phyloP scores from a whole-genome alignment of 2,329 filamentous ascomycete species.

The Aspergillus transmontanensis region DNA sequence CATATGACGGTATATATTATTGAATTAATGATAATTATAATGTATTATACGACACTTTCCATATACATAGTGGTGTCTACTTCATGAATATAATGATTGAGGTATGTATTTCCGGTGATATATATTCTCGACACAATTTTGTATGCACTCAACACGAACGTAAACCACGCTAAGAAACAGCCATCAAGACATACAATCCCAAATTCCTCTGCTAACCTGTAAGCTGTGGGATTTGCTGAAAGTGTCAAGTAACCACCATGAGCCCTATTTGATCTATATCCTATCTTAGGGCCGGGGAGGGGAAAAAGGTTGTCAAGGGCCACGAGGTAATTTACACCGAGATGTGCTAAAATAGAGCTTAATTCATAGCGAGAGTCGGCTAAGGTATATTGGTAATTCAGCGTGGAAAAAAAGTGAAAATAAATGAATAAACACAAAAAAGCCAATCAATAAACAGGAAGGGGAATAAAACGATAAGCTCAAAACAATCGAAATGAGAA shows the following conservation, averaged over 20 bases:
- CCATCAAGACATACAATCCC: background rate
- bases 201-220: background rate
- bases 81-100: background rate
- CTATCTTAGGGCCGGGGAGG: background rate
- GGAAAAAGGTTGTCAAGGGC: background rate
- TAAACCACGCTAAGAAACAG: background rate
- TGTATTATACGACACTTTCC: background rate
- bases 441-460: constrained; percentile 25
- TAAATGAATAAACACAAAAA: constrained; percentile 13
- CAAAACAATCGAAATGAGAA: constrained; percentile 10
- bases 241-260: background rate
- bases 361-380: constrained; percentile 17
- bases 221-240: background rate
- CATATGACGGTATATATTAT: constrained; percentile 9
- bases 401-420: background rate
- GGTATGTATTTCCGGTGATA: background rate
- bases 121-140: background rate
- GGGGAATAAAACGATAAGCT: constrained; percentile 34
- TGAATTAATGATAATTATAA: constrained; percentile 7
- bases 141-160: background rate
- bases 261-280: background rate
- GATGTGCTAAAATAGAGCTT: background rate
- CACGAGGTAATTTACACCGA: background rate
- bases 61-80: background rate
- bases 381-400: constrained; percentile 20